A percentile compares a stretch with the other conserved stretches of the same genome.
Conservation (phyloP, 1,284 basidiomycete genomes). For the Puccinia brachypodii region DNA sequence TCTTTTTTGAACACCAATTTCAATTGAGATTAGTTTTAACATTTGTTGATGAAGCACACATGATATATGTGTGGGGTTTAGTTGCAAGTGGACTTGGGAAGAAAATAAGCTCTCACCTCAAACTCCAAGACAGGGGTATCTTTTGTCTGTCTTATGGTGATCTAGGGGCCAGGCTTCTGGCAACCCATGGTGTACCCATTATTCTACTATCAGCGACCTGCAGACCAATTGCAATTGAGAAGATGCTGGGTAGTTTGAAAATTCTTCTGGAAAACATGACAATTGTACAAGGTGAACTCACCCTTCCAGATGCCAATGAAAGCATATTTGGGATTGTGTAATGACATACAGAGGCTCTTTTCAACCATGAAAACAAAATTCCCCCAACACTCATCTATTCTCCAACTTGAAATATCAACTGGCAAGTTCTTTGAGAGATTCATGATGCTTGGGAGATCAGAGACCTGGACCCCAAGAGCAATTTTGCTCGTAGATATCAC, state of each 20-base stretch:
- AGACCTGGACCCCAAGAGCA: neutral
- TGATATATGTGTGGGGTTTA: conserved; percentile 24
- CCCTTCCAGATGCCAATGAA: conserved; percentile 4
- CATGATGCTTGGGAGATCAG: neutral
- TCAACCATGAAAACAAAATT: neutral
- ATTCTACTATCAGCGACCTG: conserved; percentile 29
- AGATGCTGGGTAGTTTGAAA: neutral
- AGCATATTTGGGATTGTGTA: neutral
- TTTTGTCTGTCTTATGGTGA: conserved; percentile 14
- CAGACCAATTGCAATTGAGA: neutral
- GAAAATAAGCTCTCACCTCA: neutral
- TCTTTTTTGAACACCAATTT: conserved; percentile 13
- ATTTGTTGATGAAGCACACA: neutral
- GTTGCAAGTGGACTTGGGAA: conserved; percentile 29
- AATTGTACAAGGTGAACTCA: neutral
- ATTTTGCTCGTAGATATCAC: neutral
- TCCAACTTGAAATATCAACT: neutral
- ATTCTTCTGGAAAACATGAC: neutral
- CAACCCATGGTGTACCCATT: neutral
- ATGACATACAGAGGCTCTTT: conserved; percentile 3
- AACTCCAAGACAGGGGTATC: neutral
- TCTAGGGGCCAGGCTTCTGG: neutral
- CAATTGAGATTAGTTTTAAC: neutral
- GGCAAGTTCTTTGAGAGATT: neutral
- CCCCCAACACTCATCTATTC: neutral